Evolutionary conservation across 768 basidiomycete species (phyloP).

Genomic region (Harrya chromipes): DNA sequence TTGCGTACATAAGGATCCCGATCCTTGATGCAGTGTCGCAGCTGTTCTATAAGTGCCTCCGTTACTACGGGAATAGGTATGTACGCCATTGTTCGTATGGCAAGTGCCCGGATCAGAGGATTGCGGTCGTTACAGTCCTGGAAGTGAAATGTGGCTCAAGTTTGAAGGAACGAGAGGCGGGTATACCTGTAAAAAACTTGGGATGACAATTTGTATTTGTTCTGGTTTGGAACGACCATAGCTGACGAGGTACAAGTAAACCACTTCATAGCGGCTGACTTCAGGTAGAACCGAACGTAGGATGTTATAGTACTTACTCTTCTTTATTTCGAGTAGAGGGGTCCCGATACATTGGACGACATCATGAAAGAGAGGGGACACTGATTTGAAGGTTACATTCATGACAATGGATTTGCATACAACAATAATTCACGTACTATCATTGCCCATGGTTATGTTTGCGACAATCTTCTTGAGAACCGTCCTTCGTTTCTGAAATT

Average conservation of each 20-base stretch:
- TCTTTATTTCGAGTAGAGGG: conserved; percentile 96
- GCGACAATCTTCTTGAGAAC: conserved; percentile 97
- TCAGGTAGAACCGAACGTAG: neutral
- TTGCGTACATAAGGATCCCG: conserved; percentile 97
- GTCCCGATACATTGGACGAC: conserved; percentile 95
- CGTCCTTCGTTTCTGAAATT: conserved; percentile 88
- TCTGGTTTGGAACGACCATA: conserved; percentile 94
- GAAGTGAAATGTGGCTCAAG: conserved; percentile 7
- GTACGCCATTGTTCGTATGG: conserved; percentile 99
- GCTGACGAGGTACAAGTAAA: conserved; percentile 95
- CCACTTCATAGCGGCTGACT: conserved; percentile 56
- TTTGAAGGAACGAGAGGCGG: conserved; percentile 2
- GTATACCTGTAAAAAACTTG: conserved; percentile 81
- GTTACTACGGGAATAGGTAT: conserved; percentile 90
- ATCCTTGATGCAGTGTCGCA: conserved; percentile 91
- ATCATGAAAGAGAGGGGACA: conserved; percentile 94
- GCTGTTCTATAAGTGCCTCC: conserved; percentile 81
- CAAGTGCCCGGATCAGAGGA: conserved; percentile 93
- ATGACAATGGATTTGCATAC: conserved; percentile 10
- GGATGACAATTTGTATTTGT: conserved; percentile 88
- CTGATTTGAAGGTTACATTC: conserved; percentile 39
- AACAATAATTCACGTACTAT: conserved; percentile 63
- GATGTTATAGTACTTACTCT: conserved; percentile 61
- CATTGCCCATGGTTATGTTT: conserved; percentile 99
- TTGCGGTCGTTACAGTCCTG: conserved; percentile 97